These are phyloP conservation scores for Globisporangium acanthophoron DNA, from an alignment of 352 stramenopile species.

Conservation along the genomic window DNA sequence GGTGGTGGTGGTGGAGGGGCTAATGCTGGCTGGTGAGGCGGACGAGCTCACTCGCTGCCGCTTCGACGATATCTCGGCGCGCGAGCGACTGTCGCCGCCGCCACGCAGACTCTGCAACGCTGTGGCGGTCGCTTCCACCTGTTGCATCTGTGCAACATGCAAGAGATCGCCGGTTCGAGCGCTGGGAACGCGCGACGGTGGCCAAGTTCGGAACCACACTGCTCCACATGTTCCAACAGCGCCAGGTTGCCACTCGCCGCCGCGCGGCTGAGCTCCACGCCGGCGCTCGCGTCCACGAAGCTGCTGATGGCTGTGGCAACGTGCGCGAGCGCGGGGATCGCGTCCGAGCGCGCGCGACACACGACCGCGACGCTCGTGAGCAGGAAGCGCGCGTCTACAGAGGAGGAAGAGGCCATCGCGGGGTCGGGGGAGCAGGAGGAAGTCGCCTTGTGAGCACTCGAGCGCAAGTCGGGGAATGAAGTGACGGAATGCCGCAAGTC, in stretches of 20 bases:
- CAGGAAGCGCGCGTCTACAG: background rate
- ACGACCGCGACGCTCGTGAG: background rate
- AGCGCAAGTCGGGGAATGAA: no score
- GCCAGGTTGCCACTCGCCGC: background rate
- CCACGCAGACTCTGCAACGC: conserved; percentile 5
- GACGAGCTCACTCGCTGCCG: background rate
- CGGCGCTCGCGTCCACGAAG: background rate
- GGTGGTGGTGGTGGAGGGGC: no score
- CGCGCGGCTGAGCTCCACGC: background rate
- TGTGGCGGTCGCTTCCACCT: conserved; percentile 1
- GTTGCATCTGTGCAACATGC: no score
- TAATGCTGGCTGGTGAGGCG: background rate
- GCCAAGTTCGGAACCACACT: no score
- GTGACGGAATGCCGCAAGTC: no score
- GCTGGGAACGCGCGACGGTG: no score
- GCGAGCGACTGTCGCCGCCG: background rate
- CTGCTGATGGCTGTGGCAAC: background rate
- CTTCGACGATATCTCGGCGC: background rate
- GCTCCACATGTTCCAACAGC: background rate
- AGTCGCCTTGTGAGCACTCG: no score
- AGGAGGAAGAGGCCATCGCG: no score
- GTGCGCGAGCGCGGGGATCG: background rate
- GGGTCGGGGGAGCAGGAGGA: no score
- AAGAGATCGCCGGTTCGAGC: no score
- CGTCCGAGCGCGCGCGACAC: background rate